Conservation (phyloP, 768 basidiomycete species). For the Mycena indigotica region DNA sequence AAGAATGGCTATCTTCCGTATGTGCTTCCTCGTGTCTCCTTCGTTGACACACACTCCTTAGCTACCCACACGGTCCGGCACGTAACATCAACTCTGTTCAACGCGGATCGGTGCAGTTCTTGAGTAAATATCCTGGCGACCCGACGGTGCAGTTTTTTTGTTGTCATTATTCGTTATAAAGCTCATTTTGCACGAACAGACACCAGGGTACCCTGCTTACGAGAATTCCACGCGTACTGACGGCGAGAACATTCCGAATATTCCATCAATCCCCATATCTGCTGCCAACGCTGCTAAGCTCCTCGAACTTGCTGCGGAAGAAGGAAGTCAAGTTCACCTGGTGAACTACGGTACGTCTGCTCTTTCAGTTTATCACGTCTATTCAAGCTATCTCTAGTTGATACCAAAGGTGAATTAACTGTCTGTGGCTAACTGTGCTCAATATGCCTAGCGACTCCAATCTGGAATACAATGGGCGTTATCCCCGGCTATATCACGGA, state of each 20-base stretch:
- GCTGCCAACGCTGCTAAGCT: constrained; percentile 66
- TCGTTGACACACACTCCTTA: constrained; percentile 16
- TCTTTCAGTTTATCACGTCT: neutral
- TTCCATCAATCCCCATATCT: constrained; percentile 68
- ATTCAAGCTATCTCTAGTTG: constrained; percentile 21
- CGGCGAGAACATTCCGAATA: constrained; percentile 50
- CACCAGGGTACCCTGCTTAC: constrained; percentile 67
- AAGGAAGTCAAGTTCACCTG: constrained; percentile 49
- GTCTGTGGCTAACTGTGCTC: neutral
- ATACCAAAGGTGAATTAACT: constrained; percentile 34
- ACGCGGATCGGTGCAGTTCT: constrained; percentile 66
- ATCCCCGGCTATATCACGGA: constrained; percentile 66
- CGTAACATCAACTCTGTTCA: constrained; percentile 64
- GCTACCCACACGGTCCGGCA: constrained; percentile 71
- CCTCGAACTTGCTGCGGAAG: constrained; percentile 47
- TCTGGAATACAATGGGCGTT: constrained; percentile 70
- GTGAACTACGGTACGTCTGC: constrained; percentile 55
- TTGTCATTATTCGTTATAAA: too few species aligned
- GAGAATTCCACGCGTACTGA: constrained; percentile 58
- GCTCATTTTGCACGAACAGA: too few species aligned
- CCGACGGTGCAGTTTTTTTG: constrained; percentile 27
- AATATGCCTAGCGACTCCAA: constrained; percentile 53
- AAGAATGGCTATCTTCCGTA: constrained; percentile 58
- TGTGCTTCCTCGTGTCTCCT: constrained; percentile 8
- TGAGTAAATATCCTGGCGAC: constrained; percentile 58